Conservation (phyloP, 148 eudicot species). For the Agrostemma githago region DNA sequence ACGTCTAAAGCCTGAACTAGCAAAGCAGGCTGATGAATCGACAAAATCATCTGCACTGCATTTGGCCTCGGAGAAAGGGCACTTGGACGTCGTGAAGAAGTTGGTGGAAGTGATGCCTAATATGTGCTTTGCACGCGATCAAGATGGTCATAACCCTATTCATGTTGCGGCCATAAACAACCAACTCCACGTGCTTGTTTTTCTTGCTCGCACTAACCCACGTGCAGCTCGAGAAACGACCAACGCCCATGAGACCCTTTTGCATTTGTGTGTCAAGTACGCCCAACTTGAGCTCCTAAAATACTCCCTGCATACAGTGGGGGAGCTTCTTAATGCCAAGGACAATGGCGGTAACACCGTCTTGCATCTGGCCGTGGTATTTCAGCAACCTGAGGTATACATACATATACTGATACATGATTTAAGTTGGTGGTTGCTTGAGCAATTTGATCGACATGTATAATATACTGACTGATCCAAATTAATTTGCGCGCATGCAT, state of each 20-base stretch:
- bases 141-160: slow-evolving; percentile 25
- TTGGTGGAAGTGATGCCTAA: neutral
- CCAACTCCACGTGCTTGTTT: slow-evolving; percentile 6
- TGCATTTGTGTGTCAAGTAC: slow-evolving; percentile 27
- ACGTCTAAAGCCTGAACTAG: slow-evolving; percentile 24
- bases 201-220: slow-evolving; percentile 10
- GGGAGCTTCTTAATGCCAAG: slow-evolving; percentile 2
- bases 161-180: slow-evolving; percentile 26
- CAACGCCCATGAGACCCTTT: slow-evolving; percentile 3
- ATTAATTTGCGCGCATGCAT: too few species aligned
- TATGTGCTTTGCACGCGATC: slow-evolving; percentile 20
- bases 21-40: slow-evolving; percentile 22
- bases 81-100: slow-evolving; percentile 19
- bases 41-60: slow-evolving; percentile 33
- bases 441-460: too few species aligned
- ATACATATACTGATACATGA: too few species aligned
- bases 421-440: too few species aligned
- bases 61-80: slow-evolving; percentile 30
- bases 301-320: neutral
- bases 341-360: slow-evolving; percentile 19
- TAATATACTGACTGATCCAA: too few species aligned
- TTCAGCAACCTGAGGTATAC: slow-evolving; percentile 1
- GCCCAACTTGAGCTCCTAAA: neutral
- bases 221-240: slow-evolving; percentile 18
- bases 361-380: slow-evolving; percentile 17